A percentile compares a stretch with the other conserved stretches of the same genome.
phyloP scores from a whole-genome alignment of 805 yeast genomes.

The Clavispora fructus region DNA sequence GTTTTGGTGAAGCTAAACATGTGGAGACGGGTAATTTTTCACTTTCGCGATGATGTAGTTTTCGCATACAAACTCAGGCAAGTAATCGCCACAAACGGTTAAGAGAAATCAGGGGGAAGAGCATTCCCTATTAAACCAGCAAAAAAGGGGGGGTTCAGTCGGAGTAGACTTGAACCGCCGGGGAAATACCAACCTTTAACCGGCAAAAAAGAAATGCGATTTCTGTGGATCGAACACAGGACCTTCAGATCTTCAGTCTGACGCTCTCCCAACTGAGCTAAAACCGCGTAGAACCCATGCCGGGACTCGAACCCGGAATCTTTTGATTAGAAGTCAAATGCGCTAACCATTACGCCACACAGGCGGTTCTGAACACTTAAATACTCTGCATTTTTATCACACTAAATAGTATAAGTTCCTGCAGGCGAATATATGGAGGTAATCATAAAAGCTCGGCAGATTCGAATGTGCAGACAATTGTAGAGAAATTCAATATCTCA shows the following conservation, averaged over 20 bases:
- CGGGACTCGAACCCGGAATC: constrained; percentile 21
- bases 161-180: too few relatives aligned
- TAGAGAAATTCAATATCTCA: too few relatives aligned
- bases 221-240: constrained; percentile 23
- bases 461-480: too few relatives aligned
- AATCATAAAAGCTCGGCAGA: too few relatives aligned
- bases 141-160: too few relatives aligned
- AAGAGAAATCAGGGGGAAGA: too few relatives aligned
- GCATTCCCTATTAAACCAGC: too few relatives aligned
- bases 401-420: too few relatives aligned
- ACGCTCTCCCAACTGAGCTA: constrained; percentile 22
- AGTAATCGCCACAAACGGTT: neutral
- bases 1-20: neutral
- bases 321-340: constrained; percentile 19
- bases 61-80: neutral
- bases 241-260: constrained; percentile 23
- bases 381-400: neutral
- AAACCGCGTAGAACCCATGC: constrained; percentile 19
- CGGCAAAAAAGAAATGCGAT: constrained; percentile 10
- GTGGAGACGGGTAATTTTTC: neutral
- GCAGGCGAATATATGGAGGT: too few relatives aligned
- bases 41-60: neutral
- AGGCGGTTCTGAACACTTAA: constrained; percentile 5
- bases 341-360: constrained; percentile 21
- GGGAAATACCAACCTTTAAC: too few relatives aligned